These are phyloP conservation scores for Lactifluus piperatus DNA, from an alignment of 768 basidiomycete genomes.

Conservation along the genomic window DNA sequence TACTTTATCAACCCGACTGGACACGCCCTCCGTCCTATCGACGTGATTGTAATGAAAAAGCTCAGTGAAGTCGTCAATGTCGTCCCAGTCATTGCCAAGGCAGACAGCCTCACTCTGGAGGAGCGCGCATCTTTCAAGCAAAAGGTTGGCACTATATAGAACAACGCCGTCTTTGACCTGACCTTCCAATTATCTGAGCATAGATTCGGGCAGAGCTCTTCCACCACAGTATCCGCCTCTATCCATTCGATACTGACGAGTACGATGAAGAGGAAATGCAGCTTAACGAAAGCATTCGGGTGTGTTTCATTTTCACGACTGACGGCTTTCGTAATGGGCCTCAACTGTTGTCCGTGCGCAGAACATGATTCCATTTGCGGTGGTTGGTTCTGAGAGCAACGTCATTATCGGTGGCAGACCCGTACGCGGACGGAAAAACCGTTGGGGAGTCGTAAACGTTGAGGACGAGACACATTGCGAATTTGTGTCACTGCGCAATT, in stretches of 20 bases:
- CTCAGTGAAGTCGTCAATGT: slow-evolving; percentile 98
- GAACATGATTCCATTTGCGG: slow-evolving; percentile 93
- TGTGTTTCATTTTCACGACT: slow-evolving; percentile 32
- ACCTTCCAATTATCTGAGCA: background rate
- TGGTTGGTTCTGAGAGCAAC: slow-evolving; percentile 94
- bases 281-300: slow-evolving; percentile 84
- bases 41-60: slow-evolving; percentile 99
- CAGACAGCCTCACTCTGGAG: slow-evolving; percentile 87
- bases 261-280: slow-evolving; percentile 87
- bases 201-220: slow-evolving; percentile 91
- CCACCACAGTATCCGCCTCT: slow-evolving; percentile 87
- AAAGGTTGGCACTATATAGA: slow-evolving; percentile 44
- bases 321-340: background rate
- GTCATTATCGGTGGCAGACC: slow-evolving; percentile 95
- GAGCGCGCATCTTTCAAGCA: slow-evolving; percentile 91
- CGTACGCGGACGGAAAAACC: slow-evolving; percentile 92
- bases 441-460: slow-evolving; percentile 98
- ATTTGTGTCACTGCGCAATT: slow-evolving; percentile 95
- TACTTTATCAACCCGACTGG: slow-evolving; percentile 99
- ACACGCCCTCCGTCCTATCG: slow-evolving; percentile 91
- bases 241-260: slow-evolving; percentile 97
- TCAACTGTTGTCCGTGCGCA: slow-evolving; percentile 26
- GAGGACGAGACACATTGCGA: slow-evolving; percentile 97
- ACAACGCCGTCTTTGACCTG: background rate
- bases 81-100: slow-evolving; percentile 98